Base-by-base conservation (phyloP, 768 basidiomycete genomes). In the Coprinellus micaceus region DNA sequence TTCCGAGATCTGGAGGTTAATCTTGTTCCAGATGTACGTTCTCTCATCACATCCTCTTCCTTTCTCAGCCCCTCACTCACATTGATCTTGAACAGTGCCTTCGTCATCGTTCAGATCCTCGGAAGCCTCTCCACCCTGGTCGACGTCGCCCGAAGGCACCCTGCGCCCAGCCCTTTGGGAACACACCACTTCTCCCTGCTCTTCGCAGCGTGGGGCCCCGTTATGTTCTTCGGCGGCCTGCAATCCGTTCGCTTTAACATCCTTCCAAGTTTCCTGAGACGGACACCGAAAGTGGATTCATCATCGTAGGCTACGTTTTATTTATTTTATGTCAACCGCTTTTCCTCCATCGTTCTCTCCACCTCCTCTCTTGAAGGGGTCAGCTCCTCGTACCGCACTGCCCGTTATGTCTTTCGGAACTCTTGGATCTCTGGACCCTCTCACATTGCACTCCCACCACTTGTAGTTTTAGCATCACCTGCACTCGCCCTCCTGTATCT, bases 101-200 rank as follows among this genome's bases (percentile, higher is more conserved):
- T 83, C 67, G 71, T 77, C 15, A 61, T 70, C 21, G 66, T 77
- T 48, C 79, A 85, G 62, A 65, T 77, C 25, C 71, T 85, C 22
- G 72, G 78, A 9, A 74, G 75, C 46, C 70, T 84, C 53, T 76
- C 79, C 5, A 79, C 81, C 1, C 60, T 84, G 26, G 66, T 84
- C 37, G 83, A 86, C 63, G 71, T 83, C 37, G 73, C 33, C 50
- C 66, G 66, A 44, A 69, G 67, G 1, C 49, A 67, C 22, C 60
- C 61, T 12, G 33, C 33, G 13, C 83, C 86, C 2, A 68, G 77
- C 13, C 70, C 85, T 3, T 80, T 88, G 60, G 85, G 85, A 25
- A 81, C 85, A 26, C 86, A 88, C 57, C 83, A 88, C 64, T 63
- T 88, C 53, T 82, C 83, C 37, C 64, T 88, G 44, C 61, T 88